A percentile compares a stretch with the other conserved stretches of the same genome.
phyloP scores from a whole-genome alignment of 495 filamentous ascomycete genomes.

The Trichoderma virens region DNA sequence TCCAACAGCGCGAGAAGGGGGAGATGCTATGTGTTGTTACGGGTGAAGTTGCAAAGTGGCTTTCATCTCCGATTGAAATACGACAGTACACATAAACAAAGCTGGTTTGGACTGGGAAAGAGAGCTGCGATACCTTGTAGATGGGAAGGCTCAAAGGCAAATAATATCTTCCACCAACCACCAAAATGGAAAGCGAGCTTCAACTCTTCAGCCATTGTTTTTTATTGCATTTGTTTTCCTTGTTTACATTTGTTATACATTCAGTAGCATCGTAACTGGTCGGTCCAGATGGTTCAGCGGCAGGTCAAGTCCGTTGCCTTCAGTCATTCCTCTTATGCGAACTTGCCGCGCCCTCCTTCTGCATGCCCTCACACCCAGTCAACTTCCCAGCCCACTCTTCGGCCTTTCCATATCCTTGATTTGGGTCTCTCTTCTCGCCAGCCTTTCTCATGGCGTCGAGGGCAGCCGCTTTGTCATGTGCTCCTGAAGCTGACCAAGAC shows the following conservation, averaged over 20 bases:
- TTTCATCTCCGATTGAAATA: background rate
- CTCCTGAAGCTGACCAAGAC: conserved; percentile 35
- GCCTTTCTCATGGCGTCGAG: conserved; percentile 34
- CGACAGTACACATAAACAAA: background rate
- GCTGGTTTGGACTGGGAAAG: background rate
- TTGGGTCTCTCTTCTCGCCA: conserved; percentile 30
- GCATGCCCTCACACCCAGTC: conserved; percentile 41
- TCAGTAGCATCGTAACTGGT: background rate
- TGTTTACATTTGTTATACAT: background rate
- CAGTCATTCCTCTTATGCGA: conserved; percentile 12
- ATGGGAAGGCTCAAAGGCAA: background rate
- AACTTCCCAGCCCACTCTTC: conserved; percentile 37
- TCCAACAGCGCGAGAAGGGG: background rate
- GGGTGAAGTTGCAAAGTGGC: background rate
- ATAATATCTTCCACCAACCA: background rate
- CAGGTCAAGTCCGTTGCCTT: background rate
- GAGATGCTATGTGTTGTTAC: background rate
- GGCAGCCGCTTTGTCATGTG: conserved; percentile 39
- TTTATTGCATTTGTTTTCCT: background rate
- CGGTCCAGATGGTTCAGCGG: background rate
- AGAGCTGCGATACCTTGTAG: background rate
- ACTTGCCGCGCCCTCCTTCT: conserved; percentile 34
- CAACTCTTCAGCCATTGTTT: background rate
- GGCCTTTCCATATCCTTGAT: conserved; percentile 33
- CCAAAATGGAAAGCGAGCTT: background rate